Evolutionary conservation across 2,329 filamentous ascomycete species (phyloP).

Genomic region (Colletotrichum gigasporum): DNA sequence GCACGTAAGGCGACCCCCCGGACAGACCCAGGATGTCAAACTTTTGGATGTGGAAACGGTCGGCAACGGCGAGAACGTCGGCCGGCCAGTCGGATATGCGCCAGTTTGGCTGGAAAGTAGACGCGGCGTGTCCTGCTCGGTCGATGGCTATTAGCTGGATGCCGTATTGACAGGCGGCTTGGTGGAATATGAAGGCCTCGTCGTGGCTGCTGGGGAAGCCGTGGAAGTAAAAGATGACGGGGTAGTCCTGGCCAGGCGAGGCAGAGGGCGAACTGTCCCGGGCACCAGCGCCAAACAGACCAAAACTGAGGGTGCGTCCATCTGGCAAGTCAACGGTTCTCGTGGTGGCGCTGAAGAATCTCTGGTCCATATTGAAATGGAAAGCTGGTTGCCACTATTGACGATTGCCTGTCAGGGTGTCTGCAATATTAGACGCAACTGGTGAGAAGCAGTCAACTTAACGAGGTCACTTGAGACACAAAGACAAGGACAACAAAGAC

Average conservation of each 20-base stretch:
- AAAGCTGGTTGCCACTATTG: no score
- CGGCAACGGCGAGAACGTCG: constrained; percentile 44
- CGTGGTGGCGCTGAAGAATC: not conserved
- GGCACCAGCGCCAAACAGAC: not conserved
- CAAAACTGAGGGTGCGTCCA: not conserved
- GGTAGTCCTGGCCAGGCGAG: not conserved
- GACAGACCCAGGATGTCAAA: constrained; percentile 47
- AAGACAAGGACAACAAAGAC: no score
- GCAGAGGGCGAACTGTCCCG: not conserved
- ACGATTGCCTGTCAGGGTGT: no score
- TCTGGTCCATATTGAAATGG: not conserved
- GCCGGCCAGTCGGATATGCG: constrained; percentile 43
- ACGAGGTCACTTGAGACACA: no score
- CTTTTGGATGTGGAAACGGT: constrained; percentile 33
- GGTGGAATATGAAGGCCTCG: constrained; percentile 41
- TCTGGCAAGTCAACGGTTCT: not conserved
- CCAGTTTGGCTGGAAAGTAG: constrained; percentile 43
- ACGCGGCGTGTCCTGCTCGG: constrained; percentile 52
- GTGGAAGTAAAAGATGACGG: constrained; percentile 44
- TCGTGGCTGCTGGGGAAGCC: constrained; percentile 52
- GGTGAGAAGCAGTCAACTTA: no score
- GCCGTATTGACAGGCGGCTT: constrained; percentile 35
- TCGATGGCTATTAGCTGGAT: constrained; percentile 50
- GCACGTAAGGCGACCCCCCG: constrained; percentile 47
- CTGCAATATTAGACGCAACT: not conserved